phyloP scores from a whole-genome alignment of 352 stramenopile genomes.

The Phytopythium aichiense region DNA sequence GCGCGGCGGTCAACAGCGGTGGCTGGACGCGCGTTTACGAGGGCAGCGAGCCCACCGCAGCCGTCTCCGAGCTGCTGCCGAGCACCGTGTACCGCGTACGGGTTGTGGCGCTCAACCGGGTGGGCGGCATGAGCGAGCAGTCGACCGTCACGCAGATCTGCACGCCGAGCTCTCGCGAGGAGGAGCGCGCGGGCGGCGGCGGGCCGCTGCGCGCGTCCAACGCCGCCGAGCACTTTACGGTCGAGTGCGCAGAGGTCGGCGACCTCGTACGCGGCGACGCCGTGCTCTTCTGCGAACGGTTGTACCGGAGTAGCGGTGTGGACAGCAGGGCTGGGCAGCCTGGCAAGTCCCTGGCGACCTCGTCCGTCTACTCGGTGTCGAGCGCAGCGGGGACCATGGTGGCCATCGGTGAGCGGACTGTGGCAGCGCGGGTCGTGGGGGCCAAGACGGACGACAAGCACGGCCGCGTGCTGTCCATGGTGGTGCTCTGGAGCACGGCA shows the following conservation, averaged over 20 bases:
- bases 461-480: slow-evolving; percentile 52
- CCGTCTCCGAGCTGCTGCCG: slow-evolving; percentile 55
- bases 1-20: slow-evolving; percentile 3
- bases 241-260: slow-evolving; percentile 68
- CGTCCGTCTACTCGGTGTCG: slow-evolving; percentile 47
- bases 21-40: slow-evolving; percentile 82
- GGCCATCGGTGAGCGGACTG: slow-evolving; percentile 59
- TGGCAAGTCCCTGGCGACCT: slow-evolving; percentile 6
- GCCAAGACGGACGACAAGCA: slow-evolving; percentile 43
- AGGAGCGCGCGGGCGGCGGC: slow-evolving; percentile 28
- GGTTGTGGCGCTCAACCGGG: slow-evolving; percentile 76
- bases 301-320: slow-evolving; percentile 32
- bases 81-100: slow-evolving; percentile 85
- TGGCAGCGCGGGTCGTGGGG: slow-evolving; percentile 63
- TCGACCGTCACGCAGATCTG: slow-evolving; percentile 80
- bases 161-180: slow-evolving; percentile 62
- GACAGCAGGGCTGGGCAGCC: slow-evolving; percentile 18
- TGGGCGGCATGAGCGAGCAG: slow-evolving; percentile 54
- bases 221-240: slow-evolving; percentile 60
- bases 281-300: slow-evolving; percentile 90
- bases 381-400: slow-evolving; percentile 32
- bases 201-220: slow-evolving; percentile 1
- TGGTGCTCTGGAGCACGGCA: slow-evolving; percentile 74
- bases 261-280: slow-evolving; percentile 87
- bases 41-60: slow-evolving; percentile 61